Base-by-base conservation (phyloP, 805 yeast genomes). In the Huiozyma sinensis region DNA sequence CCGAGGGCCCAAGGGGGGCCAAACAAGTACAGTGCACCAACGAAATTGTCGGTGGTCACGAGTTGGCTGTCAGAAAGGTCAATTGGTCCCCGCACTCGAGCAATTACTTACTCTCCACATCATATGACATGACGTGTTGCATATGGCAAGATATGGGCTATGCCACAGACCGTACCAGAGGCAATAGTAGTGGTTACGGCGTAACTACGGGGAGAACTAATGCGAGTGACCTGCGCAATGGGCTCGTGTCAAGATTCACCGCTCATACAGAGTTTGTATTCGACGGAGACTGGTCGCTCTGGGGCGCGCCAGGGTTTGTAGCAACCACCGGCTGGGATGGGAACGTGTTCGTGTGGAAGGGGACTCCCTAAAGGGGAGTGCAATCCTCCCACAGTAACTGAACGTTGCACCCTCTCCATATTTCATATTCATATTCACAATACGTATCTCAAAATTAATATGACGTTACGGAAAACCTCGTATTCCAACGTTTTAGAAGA, bases 241-340 rank as follows among this genome's bases (percentile, higher is more conserved):
- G 83, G 0, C 68, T 80, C 33, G 64, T 70, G 33, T 76, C 75
- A 6, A 72, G 73, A 12, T 85, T 87, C 69, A 69, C 73, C 24
- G 65, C 64, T 43, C 97, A 92, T 65, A 72, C 77, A 29, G 98
- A 90, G 68, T 90, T 90, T 66, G 96, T 83, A 1, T 77, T 84
- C 53, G 97, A 94, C 12, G 83, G 89, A 50, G 97, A 92, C 66
- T 92, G 95, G 84, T 82, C 95, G 51, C 64, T 92, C 42, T 90
- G 97, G 97, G 98, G 97, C 3, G 81, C 79, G 52, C 94, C 92
- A 1, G 97, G 97, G 1, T 89, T 92, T 88, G 88, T 83, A 12
- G 95, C 92, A 7, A 81, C 95, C 11, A 81, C 89, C 0, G 96
- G 95, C 1, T 90, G 96, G 95, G 98, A 90, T 66, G 95, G 90